Percentiles rank a stretch among this genome's conserved stretches.
phyloP scores from a whole-genome alignment of 331 rosid species.

The Spiraea crenata region DNA sequence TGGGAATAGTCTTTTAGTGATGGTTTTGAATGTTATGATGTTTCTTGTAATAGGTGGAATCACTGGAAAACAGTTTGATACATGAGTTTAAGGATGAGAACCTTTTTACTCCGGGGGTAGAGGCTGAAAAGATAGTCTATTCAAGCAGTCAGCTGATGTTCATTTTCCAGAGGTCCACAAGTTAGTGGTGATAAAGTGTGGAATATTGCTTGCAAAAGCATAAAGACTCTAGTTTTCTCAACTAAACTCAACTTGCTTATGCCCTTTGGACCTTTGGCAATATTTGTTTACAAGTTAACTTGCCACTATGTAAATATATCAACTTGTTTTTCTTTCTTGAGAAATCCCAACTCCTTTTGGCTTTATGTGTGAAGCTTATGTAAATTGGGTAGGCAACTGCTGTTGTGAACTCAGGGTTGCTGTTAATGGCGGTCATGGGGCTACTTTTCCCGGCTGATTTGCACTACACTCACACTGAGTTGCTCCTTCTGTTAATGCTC shows the following conservation, averaged over 20 bases:
- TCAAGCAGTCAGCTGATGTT: slow-evolving; percentile 29
- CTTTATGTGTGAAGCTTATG: slow-evolving; percentile 25
- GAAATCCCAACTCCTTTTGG: slow-evolving; percentile 8
- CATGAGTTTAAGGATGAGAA: slow-evolving; percentile 42
- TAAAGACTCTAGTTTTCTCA: slow-evolving; percentile 62
- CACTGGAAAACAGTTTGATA: slow-evolving; percentile 35
- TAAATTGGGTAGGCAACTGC: slow-evolving; percentile 59
- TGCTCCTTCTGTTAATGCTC: too few species aligned
- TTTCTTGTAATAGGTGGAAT: slow-evolving; percentile 46
- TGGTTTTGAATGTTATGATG: slow-evolving; percentile 5
- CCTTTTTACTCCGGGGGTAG: slow-evolving; percentile 31
- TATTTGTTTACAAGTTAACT: slow-evolving; percentile 46
- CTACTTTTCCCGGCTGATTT: slow-evolving; percentile 74
- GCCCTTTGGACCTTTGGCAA: slow-evolving; percentile 81
- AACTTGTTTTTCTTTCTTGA: slow-evolving; percentile 1
- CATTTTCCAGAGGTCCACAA: slow-evolving; percentile 33
- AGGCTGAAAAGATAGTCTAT: slow-evolving; percentile 25
- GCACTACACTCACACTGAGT: slow-evolving; percentile 70
- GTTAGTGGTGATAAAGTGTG: slow-evolving; percentile 22
- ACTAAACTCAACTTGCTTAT: slow-evolving; percentile 74
- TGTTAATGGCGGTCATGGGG: slow-evolving; percentile 90
- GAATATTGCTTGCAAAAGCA: slow-evolving; percentile 41
- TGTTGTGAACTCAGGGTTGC: slow-evolving; percentile 67
- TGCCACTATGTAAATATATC: slow-evolving; percentile 40
- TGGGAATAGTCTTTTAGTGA: background rate